phyloP scores from a whole-genome alignment of 108 stramenopile genomes.

The Aureococcus anophagefferens region DNA sequence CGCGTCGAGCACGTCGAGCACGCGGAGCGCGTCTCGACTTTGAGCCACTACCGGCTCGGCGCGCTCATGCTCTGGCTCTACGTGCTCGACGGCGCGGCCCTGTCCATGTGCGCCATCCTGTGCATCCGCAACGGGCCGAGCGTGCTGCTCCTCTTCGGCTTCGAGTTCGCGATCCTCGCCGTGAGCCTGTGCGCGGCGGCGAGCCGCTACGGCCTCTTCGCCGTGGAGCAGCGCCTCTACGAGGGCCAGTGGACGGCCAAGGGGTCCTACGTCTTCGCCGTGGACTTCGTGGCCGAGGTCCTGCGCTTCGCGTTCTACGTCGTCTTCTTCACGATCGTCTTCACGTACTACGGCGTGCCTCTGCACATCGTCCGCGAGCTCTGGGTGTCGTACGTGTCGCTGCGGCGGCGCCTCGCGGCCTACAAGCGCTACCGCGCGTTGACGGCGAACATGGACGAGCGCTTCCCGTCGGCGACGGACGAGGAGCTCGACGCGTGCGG shows the following conservation, averaged over 20 bases:
- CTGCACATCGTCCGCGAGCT: conserved; percentile 91
- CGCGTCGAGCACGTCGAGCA: conserved; percentile 80
- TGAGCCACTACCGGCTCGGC: conserved; percentile 48
- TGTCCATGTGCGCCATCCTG: conserved; percentile 47
- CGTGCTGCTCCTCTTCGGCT: conserved; percentile 82
- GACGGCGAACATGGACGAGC: conserved; percentile 80
- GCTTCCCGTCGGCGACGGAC: conserved; percentile 68
- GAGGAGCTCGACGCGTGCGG: conserved; percentile 75
- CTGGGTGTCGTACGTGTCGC: conserved; percentile 62
- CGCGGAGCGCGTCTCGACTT: conserved; percentile 60
- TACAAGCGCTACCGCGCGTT: conserved; percentile 76
- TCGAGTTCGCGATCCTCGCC: conserved; percentile 78
- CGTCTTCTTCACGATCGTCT: conserved; percentile 84
- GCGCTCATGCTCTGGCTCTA: conserved; percentile 49
- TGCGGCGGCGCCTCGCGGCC: conserved; percentile 58
- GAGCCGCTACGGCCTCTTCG: conserved; percentile 63
- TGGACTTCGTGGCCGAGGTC: conserved; percentile 82
- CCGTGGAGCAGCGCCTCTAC: conserved; percentile 52
- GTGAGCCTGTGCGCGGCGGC: conserved; percentile 60
- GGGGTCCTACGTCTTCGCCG: conserved; percentile 51
- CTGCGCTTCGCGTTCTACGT: conserved; percentile 86
- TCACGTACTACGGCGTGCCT: conserved; percentile 86
- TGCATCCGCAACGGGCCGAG: conserved; percentile 58
- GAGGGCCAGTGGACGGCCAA: conserved; percentile 39
- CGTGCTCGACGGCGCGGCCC: conserved; percentile 44